Percentiles rank a stretch among this genome's conserved stretches.
Conservation (phyloP, 2,329 filamentous ascomycete genomes). For the Pyrenophora graminea region DNA sequence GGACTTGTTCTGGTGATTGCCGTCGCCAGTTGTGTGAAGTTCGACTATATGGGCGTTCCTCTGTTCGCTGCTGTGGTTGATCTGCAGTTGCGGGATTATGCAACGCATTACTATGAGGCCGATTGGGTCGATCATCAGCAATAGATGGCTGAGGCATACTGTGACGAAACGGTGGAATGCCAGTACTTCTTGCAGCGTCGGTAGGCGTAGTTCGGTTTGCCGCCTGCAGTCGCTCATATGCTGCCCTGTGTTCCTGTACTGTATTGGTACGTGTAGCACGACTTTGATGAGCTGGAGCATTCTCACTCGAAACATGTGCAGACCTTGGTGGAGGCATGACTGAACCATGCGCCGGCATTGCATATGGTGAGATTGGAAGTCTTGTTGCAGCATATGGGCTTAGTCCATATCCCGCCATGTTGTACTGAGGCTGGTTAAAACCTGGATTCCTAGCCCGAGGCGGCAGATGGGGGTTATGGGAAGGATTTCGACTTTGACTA, state of each 20-base stretch:
- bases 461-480: neutral
- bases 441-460: neutral
- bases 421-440: neutral
- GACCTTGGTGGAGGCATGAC: neutral
- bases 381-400: too few relatives aligned
- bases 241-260: slow-evolving; percentile 22
- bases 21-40: neutral
- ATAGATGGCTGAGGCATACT: slow-evolving; percentile 16
- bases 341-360: neutral
- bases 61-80: slow-evolving; percentile 1
- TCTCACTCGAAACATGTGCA: slow-evolving; percentile 31
- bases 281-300: slow-evolving; percentile 15
- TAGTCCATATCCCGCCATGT: too few relatives aligned
- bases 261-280: slow-evolving; percentile 7
- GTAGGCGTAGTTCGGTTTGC: slow-evolving; percentile 8
- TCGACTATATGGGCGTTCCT: slow-evolving; percentile 13
- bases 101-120: slow-evolving; percentile 6
- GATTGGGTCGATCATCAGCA: slow-evolving; percentile 20
- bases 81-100: neutral
- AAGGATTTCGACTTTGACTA: neutral
- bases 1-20: neutral
- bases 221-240: slow-evolving; percentile 22
- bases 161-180: slow-evolving; percentile 8
- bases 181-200: neutral
- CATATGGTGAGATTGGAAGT: neutral